Evolutionary conservation across 2,329 filamentous ascomycete species (phyloP).

Genomic region (Fusarium solani-melongenae): DNA sequence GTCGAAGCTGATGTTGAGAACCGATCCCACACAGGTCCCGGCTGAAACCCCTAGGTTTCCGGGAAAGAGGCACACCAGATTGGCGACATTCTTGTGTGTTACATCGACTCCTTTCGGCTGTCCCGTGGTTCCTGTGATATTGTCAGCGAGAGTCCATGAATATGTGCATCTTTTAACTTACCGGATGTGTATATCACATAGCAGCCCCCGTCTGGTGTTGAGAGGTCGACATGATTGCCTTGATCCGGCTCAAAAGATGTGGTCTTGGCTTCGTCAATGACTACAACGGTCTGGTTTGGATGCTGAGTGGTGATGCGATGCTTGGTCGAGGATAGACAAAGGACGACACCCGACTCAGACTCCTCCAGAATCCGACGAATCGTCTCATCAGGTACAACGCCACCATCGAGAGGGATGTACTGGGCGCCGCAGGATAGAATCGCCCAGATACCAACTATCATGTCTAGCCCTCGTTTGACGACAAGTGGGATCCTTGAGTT

Average conservation of each 20-base stretch:
- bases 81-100: conserved; percentile 65
- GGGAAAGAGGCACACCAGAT: conserved; percentile 62
- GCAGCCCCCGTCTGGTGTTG: conserved; percentile 52
- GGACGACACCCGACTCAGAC: conserved; percentile 55
- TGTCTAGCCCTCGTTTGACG: conserved; percentile 65
- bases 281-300: conserved; percentile 37
- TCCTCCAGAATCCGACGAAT: conserved; percentile 62
- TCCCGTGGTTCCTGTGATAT: conserved; percentile 60
- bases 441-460: conserved; percentile 67
- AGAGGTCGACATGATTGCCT: conserved; percentile 45
- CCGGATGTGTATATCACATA: conserved; percentile 68
- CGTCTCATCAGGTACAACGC: conserved; percentile 60
- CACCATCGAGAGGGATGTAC: conserved; percentile 69
- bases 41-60: conserved; percentile 61
- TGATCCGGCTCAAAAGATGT: not conserved
- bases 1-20: conserved; percentile 69
- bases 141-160: conserved; percentile 3
- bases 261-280: conserved; percentile 43
- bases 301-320: conserved; percentile 46
- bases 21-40: conserved; percentile 64
- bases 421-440: conserved; percentile 68
- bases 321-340: conserved; percentile 58
- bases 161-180: conserved; percentile 28
- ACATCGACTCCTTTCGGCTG: conserved; percentile 69
- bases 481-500: conserved; percentile 64